Conservation (phyloP, 805 yeast genomes). For the Ogataea methylovora region DNA sequence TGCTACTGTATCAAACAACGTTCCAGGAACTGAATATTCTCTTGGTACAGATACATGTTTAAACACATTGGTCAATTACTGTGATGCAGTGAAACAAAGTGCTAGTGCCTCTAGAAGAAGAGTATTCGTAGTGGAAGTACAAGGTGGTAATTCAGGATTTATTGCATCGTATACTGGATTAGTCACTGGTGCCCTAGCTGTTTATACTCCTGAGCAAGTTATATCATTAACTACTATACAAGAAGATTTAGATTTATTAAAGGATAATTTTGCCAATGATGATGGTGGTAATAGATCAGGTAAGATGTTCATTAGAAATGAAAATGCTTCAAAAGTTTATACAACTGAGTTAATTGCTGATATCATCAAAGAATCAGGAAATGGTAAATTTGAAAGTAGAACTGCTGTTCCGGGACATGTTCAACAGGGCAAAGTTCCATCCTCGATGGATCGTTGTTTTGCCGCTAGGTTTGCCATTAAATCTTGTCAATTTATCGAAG, state of each 20-base stretch:
- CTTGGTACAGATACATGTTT: slow-evolving; percentile 71
- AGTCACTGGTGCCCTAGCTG: slow-evolving; percentile 65
- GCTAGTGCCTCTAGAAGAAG: slow-evolving; percentile 75
- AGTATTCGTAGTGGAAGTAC: slow-evolving; percentile 75
- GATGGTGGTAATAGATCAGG: slow-evolving; percentile 64
- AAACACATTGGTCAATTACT: slow-evolving; percentile 61
- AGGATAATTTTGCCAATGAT: slow-evolving; percentile 50
- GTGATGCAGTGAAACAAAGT: slow-evolving; percentile 73
- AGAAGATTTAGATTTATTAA: slow-evolving; percentile 56
- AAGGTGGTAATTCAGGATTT: slow-evolving; percentile 81
- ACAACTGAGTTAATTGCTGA: slow-evolving; percentile 64
- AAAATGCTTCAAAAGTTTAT: slow-evolving; percentile 60
- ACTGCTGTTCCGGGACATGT: slow-evolving; percentile 84
- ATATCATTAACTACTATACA: slow-evolving; percentile 53
- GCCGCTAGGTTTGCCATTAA: slow-evolving; percentile 66
- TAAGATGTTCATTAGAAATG: slow-evolving; percentile 59
- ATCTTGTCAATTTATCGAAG: slow-evolving; percentile 64
- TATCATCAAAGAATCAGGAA: slow-evolving; percentile 55
- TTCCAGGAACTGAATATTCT: slow-evolving; percentile 77
- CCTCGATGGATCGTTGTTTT: slow-evolving; percentile 69
- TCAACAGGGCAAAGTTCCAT: slow-evolving; percentile 76
- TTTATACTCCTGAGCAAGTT: slow-evolving; percentile 72
- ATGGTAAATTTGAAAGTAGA: slow-evolving; percentile 64
- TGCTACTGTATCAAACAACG: slow-evolving; percentile 74
- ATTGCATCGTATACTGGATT: slow-evolving; percentile 64